phyloP scores from a whole-genome alignment of 2,329 filamentous ascomycete genomes.

The Thielaviopsis cerberus region DNA sequence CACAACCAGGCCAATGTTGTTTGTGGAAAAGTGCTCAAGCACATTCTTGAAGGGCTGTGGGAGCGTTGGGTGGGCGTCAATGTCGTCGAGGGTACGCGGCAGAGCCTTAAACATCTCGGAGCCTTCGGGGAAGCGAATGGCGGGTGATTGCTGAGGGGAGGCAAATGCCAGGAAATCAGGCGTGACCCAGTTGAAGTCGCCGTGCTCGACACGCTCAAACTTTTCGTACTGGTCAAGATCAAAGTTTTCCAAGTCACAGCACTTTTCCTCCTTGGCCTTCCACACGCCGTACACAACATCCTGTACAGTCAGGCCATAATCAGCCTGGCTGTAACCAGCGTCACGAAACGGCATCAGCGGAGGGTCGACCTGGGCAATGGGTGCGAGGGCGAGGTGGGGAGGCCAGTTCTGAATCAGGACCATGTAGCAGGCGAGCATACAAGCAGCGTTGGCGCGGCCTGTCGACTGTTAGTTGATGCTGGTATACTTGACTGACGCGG shows the following conservation, averaged over 20 bases:
- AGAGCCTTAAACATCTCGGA: constrained; percentile 58
- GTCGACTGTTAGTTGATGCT: constrained; percentile 1
- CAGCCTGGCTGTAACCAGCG: constrained; percentile 93
- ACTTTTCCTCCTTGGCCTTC: constrained; percentile 91
- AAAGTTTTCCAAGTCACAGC: constrained; percentile 83
- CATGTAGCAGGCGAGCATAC: constrained; percentile 94
- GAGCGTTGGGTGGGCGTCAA: constrained; percentile 51
- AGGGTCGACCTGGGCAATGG: constrained; percentile 89
- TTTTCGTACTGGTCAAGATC: constrained; percentile 93
- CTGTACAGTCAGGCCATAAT: constrained; percentile 88
- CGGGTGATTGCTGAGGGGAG: constrained; percentile 70
- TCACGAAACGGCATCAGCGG: constrained; percentile 98
- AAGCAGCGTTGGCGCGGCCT: constrained; percentile 86
- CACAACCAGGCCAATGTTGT: constrained; percentile 83
- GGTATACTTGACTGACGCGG: not conserved
- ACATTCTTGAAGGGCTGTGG: constrained; percentile 91
- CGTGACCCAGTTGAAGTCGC: constrained; percentile 99
- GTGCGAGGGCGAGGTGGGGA: constrained; percentile 82
- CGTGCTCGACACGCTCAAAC: constrained; percentile 89
- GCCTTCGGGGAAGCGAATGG: constrained; percentile 49
- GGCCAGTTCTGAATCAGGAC: constrained; percentile 96
- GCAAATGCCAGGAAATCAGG: constrained; percentile 91
- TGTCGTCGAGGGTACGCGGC: constrained; percentile 55
- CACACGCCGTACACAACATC: constrained; percentile 97
- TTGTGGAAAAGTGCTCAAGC: constrained; percentile 67